Evolutionary conservation across 139 green algal genomes (phyloP).

Genomic region (Haematococcus lacustris): DNA sequence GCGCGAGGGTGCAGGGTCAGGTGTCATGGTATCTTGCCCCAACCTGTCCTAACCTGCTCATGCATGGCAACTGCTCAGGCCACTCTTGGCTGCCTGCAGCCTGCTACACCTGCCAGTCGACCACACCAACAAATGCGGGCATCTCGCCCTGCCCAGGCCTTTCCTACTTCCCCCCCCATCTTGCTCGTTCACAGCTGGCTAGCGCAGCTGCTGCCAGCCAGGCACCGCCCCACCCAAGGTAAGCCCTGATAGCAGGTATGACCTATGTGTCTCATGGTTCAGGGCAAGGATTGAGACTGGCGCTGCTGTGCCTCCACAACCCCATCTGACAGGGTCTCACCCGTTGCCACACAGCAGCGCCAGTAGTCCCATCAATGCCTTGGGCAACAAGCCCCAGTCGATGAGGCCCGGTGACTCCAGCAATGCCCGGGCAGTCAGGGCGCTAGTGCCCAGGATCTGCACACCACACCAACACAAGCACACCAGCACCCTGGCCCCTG

Average conservation of each 20-base stretch:
- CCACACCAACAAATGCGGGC: neutral
- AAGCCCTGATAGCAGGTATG: too few relatives aligned
- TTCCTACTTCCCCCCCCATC: neutral
- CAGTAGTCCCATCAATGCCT: slow-evolving; percentile 75
- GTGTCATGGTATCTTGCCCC: neutral
- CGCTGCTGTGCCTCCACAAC: neutral
- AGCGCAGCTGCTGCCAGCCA: neutral
- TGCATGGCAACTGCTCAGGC: neutral
- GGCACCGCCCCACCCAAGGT: too few relatives aligned
- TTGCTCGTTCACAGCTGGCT: neutral
- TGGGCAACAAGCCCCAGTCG: slow-evolving; percentile 84
- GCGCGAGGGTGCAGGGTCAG: slow-evolving; percentile 31
- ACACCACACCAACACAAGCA: too few relatives aligned
- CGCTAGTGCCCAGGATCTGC: too few relatives aligned
- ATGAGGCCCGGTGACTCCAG: slow-evolving; percentile 68
- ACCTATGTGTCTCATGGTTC: neutral
- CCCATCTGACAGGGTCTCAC: neutral
- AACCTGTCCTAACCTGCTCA: too few relatives aligned
- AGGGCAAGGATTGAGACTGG: neutral
- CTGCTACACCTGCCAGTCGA: neutral
- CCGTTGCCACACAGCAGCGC: slow-evolving; percentile 92
- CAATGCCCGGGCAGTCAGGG: too few relatives aligned
- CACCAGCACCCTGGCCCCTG: too few relatives aligned
- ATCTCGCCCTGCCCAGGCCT: neutral
- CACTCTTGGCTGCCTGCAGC: neutral